Evolutionary conservation across 1,139 yeast species (phyloP), one percentile per base, ranked within the genome.

Genomic region (Candida tunisiensis): DNA sequence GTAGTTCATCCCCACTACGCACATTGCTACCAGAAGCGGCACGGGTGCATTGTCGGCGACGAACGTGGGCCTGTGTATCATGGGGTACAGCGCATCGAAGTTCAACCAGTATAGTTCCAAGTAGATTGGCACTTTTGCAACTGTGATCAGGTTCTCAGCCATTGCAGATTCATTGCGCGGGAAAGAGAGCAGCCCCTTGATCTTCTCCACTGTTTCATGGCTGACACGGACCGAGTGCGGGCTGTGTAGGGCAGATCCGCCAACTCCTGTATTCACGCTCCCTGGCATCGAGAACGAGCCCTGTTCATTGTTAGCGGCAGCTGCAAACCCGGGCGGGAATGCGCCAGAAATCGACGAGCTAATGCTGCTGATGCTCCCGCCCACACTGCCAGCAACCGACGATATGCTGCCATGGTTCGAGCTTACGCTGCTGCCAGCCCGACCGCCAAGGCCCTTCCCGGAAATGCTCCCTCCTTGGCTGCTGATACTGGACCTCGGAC

Each of bases 1-100:
- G n/a, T n/a, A n/a, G n/a, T n/a, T n/a, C n/a, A 58, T 52, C 4
- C 66, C 66, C 15, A 60, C 34, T 9, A 51, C 37, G 15, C 52
- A 43, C 35, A 60, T 37, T 4, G 52, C 45, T 3, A 54, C 50
- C 23, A 61, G 34, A 23, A 60, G 38, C 18, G 47, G 41, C 1
- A 50, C 39, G 29, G 52, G 42, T 13, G 42, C 35, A 9, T 34
- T 33, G 24, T 51, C 45, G 4, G 58, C 49, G 29, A 51, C 44
- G 33, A 58, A 60, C 2, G 63, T 51, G 6, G 61, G 49, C 10
- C 49, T 38, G 37, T 61, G 66, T n/a, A 61, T 37, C 19, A 55
- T 38, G 20, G 31, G 25, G 24, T 33, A 31, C 12, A 50, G 31
- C 8, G 41, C 35, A 5, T 30, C 37, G 4, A 39, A 40, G 6